These are phyloP conservation scores for Hypoxylon sp. DNA, from an alignment of 2,329 filamentous ascomycete species.

Conservation along the genomic window DNA sequence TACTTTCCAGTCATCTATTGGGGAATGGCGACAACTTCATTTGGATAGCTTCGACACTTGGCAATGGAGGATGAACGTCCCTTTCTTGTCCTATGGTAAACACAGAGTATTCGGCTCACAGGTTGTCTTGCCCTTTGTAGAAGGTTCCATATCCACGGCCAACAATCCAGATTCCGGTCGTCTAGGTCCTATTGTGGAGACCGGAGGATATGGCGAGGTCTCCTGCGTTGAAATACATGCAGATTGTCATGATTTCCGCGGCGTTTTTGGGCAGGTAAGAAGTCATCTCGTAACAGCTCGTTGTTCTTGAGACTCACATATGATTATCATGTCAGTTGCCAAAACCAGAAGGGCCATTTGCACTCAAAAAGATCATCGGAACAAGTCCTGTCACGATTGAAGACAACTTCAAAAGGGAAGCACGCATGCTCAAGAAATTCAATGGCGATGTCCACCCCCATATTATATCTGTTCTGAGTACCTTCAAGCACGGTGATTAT, in stretches of 20 bases:
- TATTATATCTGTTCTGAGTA: conserved; percentile 46
- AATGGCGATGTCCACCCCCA: conserved; percentile 37
- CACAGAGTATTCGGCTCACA: conserved; percentile 11
- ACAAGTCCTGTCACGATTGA: background rate
- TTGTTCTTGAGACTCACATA: background rate
- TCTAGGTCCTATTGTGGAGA: background rate
- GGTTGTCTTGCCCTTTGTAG: conserved; percentile 16
- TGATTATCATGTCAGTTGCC: conserved; percentile 10
- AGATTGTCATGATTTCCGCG: conserved; percentile 20
- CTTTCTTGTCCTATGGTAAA: conserved; percentile 9
- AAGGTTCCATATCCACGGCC: background rate
- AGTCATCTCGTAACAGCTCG: background rate
- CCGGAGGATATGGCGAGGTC: conserved; percentile 28
- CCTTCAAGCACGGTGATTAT: conserved; percentile 37
- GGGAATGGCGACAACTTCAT: background rate
- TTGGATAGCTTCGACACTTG: conserved; percentile 13
- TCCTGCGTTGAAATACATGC: conserved; percentile 27
- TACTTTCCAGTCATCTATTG: background rate
- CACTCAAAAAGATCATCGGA: conserved; percentile 7
- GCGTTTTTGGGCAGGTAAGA: conserved; percentile 13
- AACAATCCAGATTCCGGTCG: background rate
- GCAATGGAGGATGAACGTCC: conserved; percentile 29
- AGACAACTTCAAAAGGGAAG: conserved; percentile 21
- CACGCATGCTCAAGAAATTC: conserved; percentile 32
- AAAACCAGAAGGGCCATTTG: conserved; percentile 19